Evolutionary conservation across 805 yeast genomes (phyloP), one percentile per base, ranked within the genome.

Genomic region (Priceomyces castillae): DNA sequence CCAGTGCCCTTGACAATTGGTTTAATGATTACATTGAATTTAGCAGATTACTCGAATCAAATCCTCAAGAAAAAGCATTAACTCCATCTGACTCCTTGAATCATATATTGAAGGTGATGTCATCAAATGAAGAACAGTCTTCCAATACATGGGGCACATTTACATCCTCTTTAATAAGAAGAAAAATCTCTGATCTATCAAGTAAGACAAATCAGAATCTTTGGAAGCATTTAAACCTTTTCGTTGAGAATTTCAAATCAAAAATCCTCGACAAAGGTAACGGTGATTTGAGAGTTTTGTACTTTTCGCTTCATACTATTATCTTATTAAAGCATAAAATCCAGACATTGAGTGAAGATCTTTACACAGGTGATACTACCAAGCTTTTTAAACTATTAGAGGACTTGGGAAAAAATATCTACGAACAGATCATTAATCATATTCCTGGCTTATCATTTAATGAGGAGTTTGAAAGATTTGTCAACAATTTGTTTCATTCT

Each of bases 101-200:
- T 15, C 40, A 37, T 41, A 11, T 37, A 18, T 35, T 39, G 10
- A 41, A 39, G n/a, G 34, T 28, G 17, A 38, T 43, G n/a, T 30
- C 22, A 7, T n/a, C 37, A 3, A 28, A 30, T 15, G 22, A 40
- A 11, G 14, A 23, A 11, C 23, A 12, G 5, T 22, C 10, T 14
- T 34, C 20, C 16, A 18, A 37, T 9, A 31, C 41, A 14, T 57
- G 58, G 56, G 57, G 57, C 2, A 45, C 44, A n/a, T 60, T 62
- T 40, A 43, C 50, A 2, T 39, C 40, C 10, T 41, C 43, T 1
- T 34, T 22, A n/a, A 30, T 62, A 3, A 30, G 43, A 3, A 20
- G 43, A 6, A 52, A 49, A 15, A 54, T 64, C 34, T 9, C 41
- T 3, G 25, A 37, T 9, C 42, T 59, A 26, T 33, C 42, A 4